phyloP scores from a whole-genome alignment of 176 grass and related monocot genomes.

The Areca catechu region DNA sequence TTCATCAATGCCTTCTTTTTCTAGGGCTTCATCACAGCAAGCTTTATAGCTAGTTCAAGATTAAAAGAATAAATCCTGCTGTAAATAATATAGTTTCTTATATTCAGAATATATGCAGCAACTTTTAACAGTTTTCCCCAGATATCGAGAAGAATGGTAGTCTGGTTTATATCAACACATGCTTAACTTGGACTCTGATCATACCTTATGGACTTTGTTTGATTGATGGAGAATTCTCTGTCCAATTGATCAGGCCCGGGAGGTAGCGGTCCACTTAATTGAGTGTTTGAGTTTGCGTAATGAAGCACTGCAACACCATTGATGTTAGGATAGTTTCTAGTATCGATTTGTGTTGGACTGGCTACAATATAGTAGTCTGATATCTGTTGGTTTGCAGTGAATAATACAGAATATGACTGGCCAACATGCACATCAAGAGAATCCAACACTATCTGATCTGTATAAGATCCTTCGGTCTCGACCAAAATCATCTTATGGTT shows the following conservation, averaged over 20 bases:
- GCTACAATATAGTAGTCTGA: constrained; percentile 10
- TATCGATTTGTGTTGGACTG: constrained; percentile 10
- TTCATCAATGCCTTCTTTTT: no score
- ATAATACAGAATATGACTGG: constrained; percentile 4
- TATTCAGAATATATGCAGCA: no score
- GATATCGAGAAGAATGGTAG: no score
- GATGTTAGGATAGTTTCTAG: constrained; percentile 4
- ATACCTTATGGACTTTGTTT: constrained; percentile 1
- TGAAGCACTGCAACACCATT: constrained; percentile 1
- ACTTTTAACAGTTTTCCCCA: no score
- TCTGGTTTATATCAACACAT: neutral
- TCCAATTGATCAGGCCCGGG: constrained; percentile 5
- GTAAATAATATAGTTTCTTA: no score
- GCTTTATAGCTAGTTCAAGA: neutral
- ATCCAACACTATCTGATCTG: constrained; percentile 8
- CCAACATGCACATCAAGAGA: constrained; percentile 6
- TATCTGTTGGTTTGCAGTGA: constrained; percentile 7
- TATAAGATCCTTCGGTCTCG: constrained; percentile 9
- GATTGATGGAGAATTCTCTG: constrained; percentile 2
- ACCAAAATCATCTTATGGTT: constrained; percentile 5
- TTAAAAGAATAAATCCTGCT: neutral
- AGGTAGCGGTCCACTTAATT: constrained; percentile 4
- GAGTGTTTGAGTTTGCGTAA: neutral
- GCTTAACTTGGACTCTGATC: neutral
- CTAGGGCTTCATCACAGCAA: no score